phyloP scores from a whole-genome alignment of 192 early-diverging fungal species.

The Diversispora epigaea region DNA sequence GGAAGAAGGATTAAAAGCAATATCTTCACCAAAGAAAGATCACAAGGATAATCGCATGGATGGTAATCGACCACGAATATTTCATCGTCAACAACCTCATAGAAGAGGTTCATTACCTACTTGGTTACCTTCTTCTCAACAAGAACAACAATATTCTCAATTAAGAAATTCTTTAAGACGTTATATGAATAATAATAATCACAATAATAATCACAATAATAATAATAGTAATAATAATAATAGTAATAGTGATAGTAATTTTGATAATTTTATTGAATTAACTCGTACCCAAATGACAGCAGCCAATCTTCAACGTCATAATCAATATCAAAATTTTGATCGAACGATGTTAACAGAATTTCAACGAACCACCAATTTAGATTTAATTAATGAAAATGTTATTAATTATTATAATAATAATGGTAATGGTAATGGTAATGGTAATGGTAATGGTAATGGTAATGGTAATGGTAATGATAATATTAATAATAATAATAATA shows the following conservation, averaged over 20 bases:
- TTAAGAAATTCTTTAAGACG: slow-evolving; percentile 4
- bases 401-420: not conserved
- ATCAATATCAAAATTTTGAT: slow-evolving; percentile 16
- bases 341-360: slow-evolving; percentile 18
- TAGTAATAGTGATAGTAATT: not conserved
- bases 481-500: too few relatives aligned
- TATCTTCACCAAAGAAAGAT: slow-evolving; percentile 14
- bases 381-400: slow-evolving; percentile 34
- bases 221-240: too few relatives aligned
- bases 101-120: slow-evolving; percentile 27
- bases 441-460: too few relatives aligned
- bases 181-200: not conserved
- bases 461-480: too few relatives aligned
- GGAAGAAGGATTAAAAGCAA: slow-evolving; percentile 31
- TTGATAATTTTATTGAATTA: too few relatives aligned
- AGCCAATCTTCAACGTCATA: slow-evolving; percentile 26
- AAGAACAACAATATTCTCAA: not conserved
- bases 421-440: too few relatives aligned
- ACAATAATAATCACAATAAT: not conserved
- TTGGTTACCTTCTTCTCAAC: slow-evolving; percentile 23
- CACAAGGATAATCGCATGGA: slow-evolving; percentile 5
- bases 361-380: slow-evolving; percentile 7
- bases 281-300: slow-evolving; percentile 17
- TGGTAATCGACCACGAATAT: slow-evolving; percentile 17
- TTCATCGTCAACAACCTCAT: slow-evolving; percentile 31